Evolutionary conservation across 75 land plant species (phyloP).

Genomic region (Chamaecyparis obtusa): DNA sequence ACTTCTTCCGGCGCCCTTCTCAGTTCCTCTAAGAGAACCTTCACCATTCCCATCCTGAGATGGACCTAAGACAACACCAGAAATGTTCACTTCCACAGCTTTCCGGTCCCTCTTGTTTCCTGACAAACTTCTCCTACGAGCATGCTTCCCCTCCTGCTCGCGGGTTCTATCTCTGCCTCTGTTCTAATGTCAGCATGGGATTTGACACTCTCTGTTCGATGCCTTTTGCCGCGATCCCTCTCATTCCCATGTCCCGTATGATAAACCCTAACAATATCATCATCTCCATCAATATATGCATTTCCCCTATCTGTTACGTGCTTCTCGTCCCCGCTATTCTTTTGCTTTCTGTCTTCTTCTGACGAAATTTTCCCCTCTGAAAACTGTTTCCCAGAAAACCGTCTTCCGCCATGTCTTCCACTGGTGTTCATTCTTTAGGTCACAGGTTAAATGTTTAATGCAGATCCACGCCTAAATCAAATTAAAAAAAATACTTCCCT

Average conservation of each 20-base stretch:
- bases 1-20: slow-evolving; percentile 35
- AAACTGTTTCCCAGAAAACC: background rate
- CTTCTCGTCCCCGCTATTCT: background rate
- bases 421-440: background rate
- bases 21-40: background rate
- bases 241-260: background rate
- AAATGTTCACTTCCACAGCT: background rate
- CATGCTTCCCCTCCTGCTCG: no score
- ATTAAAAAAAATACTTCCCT: background rate
- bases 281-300: background rate
- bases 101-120: background rate
- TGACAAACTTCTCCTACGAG: no score
- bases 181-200: background rate
- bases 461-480: background rate
- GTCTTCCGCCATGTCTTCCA: background rate
- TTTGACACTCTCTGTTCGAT: background rate
- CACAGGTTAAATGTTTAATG: background rate
- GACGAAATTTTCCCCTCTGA: background rate
- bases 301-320: background rate
- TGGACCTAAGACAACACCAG: background rate
- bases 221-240: background rate
- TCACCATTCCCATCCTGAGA: background rate
- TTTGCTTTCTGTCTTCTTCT: background rate
- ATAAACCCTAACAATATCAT: background rate
- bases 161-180: no score